Percentiles rank a stretch among this genome's conserved stretches.
phyloP scores from a whole-genome alignment of 2,329 filamentous ascomycete species.

The Verticillium nonalfalfae region DNA sequence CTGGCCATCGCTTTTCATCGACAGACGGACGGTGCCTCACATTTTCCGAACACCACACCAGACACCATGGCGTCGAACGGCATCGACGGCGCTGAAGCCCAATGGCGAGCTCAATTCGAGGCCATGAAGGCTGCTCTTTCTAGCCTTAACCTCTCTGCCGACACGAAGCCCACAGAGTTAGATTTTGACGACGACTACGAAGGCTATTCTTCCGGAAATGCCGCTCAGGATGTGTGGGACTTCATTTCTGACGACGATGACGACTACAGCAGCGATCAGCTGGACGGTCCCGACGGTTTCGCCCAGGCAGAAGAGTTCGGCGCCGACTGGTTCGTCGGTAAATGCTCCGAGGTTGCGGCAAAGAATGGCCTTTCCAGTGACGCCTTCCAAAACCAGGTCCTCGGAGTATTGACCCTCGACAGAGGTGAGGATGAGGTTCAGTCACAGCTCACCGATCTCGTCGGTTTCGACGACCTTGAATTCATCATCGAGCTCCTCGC shows the following conservation, averaged over 20 bases:
- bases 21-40: background rate
- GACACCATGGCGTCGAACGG: constrained; percentile 25
- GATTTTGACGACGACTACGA: constrained; percentile 60
- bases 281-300: constrained; percentile 25
- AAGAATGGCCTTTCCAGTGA: constrained; percentile 62
- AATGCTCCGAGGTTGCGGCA: constrained; percentile 60
- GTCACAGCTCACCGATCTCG: constrained; percentile 77
- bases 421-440: constrained; percentile 79
- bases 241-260: constrained; percentile 71
- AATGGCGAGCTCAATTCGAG: constrained; percentile 81
- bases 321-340: constrained; percentile 63
- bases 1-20: background rate
- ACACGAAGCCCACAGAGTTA: constrained; percentile 32
- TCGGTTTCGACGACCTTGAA: constrained; percentile 91
- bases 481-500: constrained; percentile 87
- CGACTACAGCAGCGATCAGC: constrained; percentile 50
- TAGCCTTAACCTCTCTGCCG: constrained; percentile 50
- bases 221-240: constrained; percentile 85
- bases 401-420: constrained; percentile 64
- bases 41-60: background rate
- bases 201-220: constrained; percentile 49
- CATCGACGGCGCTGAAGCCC: constrained; percentile 36
- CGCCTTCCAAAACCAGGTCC: constrained; percentile 72
- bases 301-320: constrained; percentile 34
- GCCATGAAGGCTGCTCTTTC: constrained; percentile 84